A percentile compares a stretch with the other conserved stretches of the same genome.
Evolutionary conservation across 495 filamentous ascomycete species (phyloP).

Genomic region (Talaromyces wortmannii): DNA sequence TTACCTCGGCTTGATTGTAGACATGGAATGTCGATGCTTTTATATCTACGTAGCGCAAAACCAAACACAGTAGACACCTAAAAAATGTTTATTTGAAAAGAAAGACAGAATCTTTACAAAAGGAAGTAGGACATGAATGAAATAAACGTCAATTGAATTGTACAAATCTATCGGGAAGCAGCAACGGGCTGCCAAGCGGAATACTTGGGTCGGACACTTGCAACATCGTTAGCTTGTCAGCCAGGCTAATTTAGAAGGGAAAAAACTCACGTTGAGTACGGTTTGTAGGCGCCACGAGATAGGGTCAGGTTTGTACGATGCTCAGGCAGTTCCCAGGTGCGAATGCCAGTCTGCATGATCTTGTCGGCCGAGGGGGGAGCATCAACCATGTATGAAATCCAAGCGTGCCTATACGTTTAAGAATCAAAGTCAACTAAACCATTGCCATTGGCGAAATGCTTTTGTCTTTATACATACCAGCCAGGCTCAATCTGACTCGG

Average conservation of each 20-base stretch:
- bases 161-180: slow-evolving; percentile 32
- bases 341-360: slow-evolving; percentile 53
- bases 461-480: slow-evolving; percentile 49
- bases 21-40: no score
- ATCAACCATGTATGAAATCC: slow-evolving; percentile 91
- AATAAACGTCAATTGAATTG: slow-evolving; percentile 1
- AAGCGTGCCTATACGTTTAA: slow-evolving; percentile 65
- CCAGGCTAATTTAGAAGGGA: not conserved
- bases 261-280: slow-evolving; percentile 82
- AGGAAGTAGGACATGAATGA: slow-evolving; percentile 5
- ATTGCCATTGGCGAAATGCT: not conserved
- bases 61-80: not conserved
- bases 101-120: slow-evolving; percentile 2
- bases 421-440: not conserved
- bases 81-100: not conserved
- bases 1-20: no score
- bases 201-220: slow-evolving; percentile 33
- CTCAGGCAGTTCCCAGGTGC: slow-evolving; percentile 68
- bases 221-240: not conserved
- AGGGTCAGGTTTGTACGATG: slow-evolving; percentile 71
- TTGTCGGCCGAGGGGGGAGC: slow-evolving; percentile 75
- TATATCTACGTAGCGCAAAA: no score
- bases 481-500: slow-evolving; percentile 92
- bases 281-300: slow-evolving; percentile 73
- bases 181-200: slow-evolving; percentile 38